Base-by-base conservation (phyloP, 1,284 basidiomycete species). In the Pseudozyma tsukubaensis region DNA sequence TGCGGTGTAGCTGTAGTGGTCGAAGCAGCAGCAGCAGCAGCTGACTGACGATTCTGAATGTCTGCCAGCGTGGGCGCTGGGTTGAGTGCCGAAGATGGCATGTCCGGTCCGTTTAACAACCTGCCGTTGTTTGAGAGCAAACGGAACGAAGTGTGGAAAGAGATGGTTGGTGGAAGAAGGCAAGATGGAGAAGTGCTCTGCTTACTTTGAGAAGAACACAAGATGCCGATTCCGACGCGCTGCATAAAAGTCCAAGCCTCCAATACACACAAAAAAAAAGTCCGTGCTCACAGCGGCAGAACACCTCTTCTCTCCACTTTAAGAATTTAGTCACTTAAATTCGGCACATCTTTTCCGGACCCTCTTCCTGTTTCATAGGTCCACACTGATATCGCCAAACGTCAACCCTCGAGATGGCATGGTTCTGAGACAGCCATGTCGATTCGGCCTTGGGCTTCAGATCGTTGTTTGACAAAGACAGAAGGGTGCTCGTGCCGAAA, bases 11-110 rank as follows among this genome's bases (percentile, higher is more conserved):
- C 24, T 3, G 54, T 37, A 7, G 42, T 16, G 18, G 47, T 4
- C 21, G 57, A n/a, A 18, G 43, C 2, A 52, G 61, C 10, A 39
- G 47, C 35, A 16, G 44, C 42, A 7, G 36, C 19, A 2, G 40
- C 50, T 13, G 44, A 34, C 24, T 65, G 50, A 13, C 36, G n/a
- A 50, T 54, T 59, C 44, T 55, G 52, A 16, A 63, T 40, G 5
- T 59, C 54, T 16, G 61, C 58, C 18, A 70, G 52, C 21, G 52
- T 14, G 6, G 72, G 72, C 44, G 72, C 21, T 29, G 72, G 66
- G n/a, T 74, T 74, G 50, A 70, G 72, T 16, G 63, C 72, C 36
- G 72, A 74, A 1, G 64, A 19, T 4, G 68, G 57, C 57, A 59
- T 59, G 14, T 18, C n/a, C 10, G 4, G 18, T 36, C 45, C 35